Conservation (phyloP, 2,329 filamentous ascomycete species). For the Scedosporium dehoogii region DNA sequence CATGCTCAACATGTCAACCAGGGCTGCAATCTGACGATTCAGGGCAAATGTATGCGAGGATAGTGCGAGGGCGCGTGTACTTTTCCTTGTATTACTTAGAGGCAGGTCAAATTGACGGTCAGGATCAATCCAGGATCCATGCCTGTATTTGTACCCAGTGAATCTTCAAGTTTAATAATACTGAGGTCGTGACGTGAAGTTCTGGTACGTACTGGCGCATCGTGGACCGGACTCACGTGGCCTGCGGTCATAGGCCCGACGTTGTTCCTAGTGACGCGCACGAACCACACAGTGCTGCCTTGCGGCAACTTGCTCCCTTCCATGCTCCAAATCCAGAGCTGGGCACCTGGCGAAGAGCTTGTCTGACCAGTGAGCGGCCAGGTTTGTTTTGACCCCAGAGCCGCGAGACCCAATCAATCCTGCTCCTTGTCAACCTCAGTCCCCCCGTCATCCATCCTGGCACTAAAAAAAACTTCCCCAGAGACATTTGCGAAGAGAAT, state of each 20-base stretch:
- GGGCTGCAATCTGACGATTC: neutral
- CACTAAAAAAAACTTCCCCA: constrained; percentile 1
- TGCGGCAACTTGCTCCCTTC: neutral
- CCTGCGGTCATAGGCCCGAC: neutral
- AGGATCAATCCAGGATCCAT: too few species aligned
- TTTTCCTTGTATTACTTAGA: too few species aligned
- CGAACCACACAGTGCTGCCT: neutral
- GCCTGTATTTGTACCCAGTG: neutral
- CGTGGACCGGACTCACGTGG: constrained; percentile 4
- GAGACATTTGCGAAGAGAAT: neutral
- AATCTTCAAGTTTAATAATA: neutral
- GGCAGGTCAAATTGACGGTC: too few species aligned
- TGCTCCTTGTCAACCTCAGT: neutral
- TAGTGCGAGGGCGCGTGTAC: too few species aligned
- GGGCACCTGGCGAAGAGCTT: neutral
- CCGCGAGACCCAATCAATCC: constrained; percentile 5
- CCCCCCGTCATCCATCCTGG: neutral
- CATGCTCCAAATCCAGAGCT: neutral
- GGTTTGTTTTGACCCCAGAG: constrained; percentile 6
- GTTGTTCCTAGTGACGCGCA: neutral
- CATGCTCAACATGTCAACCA: neutral
- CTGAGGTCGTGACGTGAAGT: neutral
- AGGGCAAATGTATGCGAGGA: neutral
- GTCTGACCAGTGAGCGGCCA: constrained; percentile 2
- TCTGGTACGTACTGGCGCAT: neutral